Evolutionary conservation across 345 rosid species (phyloP).

Genomic region (Eucalyptus camaldulensis): DNA sequence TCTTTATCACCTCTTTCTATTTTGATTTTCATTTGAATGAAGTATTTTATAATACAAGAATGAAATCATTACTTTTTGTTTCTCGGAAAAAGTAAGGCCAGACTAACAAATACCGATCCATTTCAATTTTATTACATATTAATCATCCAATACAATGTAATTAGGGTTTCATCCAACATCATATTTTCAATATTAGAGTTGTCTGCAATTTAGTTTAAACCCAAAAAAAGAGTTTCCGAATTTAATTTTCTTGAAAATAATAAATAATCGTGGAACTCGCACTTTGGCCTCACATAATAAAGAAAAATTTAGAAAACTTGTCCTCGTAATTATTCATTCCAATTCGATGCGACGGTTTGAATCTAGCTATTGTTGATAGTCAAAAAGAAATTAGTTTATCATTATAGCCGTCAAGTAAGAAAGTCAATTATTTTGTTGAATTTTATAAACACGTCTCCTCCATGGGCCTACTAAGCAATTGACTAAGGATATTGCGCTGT

Average conservation of each 20-base stretch:
- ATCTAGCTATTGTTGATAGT: background rate
- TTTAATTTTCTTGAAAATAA: background rate
- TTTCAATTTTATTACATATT: background rate
- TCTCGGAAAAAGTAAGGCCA: no score
- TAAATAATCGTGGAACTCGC: rapidly evolving
- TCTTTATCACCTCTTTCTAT: background rate
- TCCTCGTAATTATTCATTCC: background rate
- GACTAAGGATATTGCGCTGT: background rate
- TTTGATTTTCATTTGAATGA: background rate
- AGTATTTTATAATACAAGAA: no score
- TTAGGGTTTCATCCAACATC: background rate
- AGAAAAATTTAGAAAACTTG: background rate
- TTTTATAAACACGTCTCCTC: background rate
- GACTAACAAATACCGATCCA: rapidly evolving
- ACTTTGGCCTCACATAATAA: background rate
- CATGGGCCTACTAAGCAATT: background rate
- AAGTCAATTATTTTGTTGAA: background rate
- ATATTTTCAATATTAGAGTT: background rate
- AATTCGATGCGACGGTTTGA: background rate
- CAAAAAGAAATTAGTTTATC: background rate
- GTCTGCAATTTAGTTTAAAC: background rate
- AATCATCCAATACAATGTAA: rapidly evolving
- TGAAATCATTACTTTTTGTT: background rate
- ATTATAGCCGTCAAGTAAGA: background rate
- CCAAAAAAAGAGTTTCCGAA: rapidly evolving